Conservation (phyloP, 441 rosid species). For the Erodium texanum region DNA sequence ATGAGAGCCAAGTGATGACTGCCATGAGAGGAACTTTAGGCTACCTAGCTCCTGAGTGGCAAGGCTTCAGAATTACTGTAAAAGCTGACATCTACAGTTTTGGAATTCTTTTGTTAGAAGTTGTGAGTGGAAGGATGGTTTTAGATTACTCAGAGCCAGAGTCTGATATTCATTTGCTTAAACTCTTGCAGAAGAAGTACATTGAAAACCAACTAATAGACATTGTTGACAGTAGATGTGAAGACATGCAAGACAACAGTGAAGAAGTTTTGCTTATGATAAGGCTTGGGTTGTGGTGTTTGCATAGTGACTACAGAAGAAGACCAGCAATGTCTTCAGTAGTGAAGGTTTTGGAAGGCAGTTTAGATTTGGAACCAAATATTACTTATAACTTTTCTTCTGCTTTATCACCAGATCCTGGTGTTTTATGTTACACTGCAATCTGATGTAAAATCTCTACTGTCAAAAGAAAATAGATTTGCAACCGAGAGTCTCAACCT, state of each 20-base stretch:
- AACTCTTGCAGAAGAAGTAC: slow-evolving; percentile 13
- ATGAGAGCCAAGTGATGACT: slow-evolving; percentile 21
- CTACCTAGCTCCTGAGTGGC: slow-evolving; percentile 30
- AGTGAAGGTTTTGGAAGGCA: slow-evolving; percentile 2
- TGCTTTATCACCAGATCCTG: not conserved
- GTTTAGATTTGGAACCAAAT: not conserved
- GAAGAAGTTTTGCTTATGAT: slow-evolving; percentile 17
- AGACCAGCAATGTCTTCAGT: slow-evolving; percentile 19
- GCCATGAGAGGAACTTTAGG: slow-evolving; percentile 31
- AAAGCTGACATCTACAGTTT: slow-evolving; percentile 32
- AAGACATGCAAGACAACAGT: not conserved
- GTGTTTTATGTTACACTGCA: no score
- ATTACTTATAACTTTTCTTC: not conserved
- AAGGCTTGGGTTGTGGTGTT: slow-evolving; percentile 17
- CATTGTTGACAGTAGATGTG: slow-evolving; percentile 15
- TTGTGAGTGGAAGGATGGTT: slow-evolving; percentile 20
- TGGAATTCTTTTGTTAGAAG: slow-evolving; percentile 26
- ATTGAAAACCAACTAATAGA: slow-evolving; percentile 14
- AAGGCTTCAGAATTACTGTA: slow-evolving; percentile 17
- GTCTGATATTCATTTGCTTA: slow-evolving; percentile 14
- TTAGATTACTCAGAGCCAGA: slow-evolving; percentile 18
- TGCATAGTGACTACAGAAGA: slow-evolving; percentile 7
- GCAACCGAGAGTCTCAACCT: no score
- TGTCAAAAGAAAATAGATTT: no score
- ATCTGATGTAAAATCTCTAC: no score